These are phyloP conservation scores for Nakaseomyces nivariensis DNA, from an alignment of 1,139 yeast genomes.

Conservation along the genomic window DNA sequence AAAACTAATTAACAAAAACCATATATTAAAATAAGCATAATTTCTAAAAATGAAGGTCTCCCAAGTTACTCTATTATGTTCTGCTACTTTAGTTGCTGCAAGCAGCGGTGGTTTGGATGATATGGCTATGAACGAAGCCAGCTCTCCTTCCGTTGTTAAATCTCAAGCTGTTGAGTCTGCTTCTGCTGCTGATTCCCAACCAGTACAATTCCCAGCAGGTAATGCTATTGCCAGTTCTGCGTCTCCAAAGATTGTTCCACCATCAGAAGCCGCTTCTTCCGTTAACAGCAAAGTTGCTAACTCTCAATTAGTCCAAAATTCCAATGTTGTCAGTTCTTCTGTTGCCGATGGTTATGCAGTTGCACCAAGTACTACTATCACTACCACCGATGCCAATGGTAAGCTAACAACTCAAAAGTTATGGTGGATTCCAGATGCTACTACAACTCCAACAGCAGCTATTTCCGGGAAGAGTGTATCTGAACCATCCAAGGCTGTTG, in stretches of 20 bases:
- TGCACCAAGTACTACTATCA: conserved; percentile 16
- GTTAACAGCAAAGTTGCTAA: not conserved
- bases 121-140: not conserved
- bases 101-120: conserved; percentile 2
- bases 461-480: not conserved
- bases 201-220: not conserved
- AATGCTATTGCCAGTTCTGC: not conserved
- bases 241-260: not conserved
- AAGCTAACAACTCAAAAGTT: conserved; percentile 15
- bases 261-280: not conserved
- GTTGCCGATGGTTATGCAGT: conserved; percentile 9
- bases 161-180: not conserved
- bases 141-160: not conserved
- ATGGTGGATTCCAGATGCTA: conserved; percentile 15
- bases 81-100: not conserved
- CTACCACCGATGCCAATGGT: conserved; percentile 19
- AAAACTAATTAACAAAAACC: not conserved
- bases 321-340: not conserved
- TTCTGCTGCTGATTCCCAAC: not conserved
- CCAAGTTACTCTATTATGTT: conserved; percentile 1
- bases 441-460: conserved; percentile 6
- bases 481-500: not conserved
- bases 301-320: not conserved
- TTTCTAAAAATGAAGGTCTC: not conserved
- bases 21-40: not conserved